Evolutionary conservation across 2,329 filamentous ascomycete genomes (phyloP), one percentile per base, ranked within the genome.

Genomic region (Trichoderma endophyticum): DNA sequence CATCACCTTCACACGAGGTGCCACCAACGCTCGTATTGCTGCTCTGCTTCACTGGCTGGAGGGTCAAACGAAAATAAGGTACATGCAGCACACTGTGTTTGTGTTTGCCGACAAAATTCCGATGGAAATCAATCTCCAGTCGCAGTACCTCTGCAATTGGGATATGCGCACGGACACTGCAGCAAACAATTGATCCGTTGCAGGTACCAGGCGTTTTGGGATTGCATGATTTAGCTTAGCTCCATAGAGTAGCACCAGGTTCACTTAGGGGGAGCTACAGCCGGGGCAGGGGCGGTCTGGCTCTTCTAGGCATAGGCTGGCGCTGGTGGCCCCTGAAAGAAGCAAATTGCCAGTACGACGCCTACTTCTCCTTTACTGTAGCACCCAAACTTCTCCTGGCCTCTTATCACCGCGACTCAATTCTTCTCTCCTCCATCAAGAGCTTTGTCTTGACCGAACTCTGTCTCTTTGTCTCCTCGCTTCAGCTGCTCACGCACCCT

Each of bases 231-330:
- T 21, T 60, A 34, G 57, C 57, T 32, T 34, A 32, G 57, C 18
- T 60, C 57, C 18, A 30, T 8, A 32, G 57, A 12, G 57, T 60
- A 32, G 30, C 57, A 60, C 30, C 57, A 60, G 57, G 57, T 34
- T 34, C 57, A 36, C 34, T 39, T 62, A 56, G 51, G 67, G 66
- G 67, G 68, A 73, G 63, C 67, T 63, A 71, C 71, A 71, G 68
- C 67, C 71, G 36, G 51, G 68, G 71, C 68, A 72, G 71, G 71
- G 71, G 71, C 71, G 71, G 71, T 73, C 71, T 73, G 71, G 28
- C 62, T 70, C 43, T 59, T 68, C 65, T 59, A 56, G 65, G 65
- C 57, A 32, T 56, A 73, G 36, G 63, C 34, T 61, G 63, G 34
- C 28, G 26, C 62, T 62, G 67, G 57, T 63, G 70, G 56, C 72